These are phyloP conservation scores for Monilinia aucupariae DNA, from an alignment of 2,329 filamentous ascomycete genomes.

Conservation along the genomic window DNA sequence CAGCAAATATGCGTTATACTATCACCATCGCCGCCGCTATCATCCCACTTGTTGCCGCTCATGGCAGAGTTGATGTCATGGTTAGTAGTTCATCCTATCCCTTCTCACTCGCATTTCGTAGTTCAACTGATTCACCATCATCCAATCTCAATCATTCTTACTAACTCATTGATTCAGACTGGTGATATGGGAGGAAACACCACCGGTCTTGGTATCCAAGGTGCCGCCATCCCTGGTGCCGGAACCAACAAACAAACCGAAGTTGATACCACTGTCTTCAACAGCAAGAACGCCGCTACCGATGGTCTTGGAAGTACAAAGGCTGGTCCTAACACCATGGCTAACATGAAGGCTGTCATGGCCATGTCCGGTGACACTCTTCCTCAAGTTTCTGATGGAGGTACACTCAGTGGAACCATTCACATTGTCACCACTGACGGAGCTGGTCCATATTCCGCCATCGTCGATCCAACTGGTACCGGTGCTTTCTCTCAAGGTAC, in stretches of 20 bases:
- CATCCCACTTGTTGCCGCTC: conserved; percentile 52
- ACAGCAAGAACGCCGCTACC: conserved; percentile 47
- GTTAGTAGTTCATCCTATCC: conserved; percentile 19
- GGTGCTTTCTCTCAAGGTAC: conserved; percentile 44
- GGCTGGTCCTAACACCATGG: conserved; percentile 48
- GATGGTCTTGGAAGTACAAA: conserved; percentile 55
- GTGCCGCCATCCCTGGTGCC: conserved; percentile 39
- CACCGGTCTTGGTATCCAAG: conserved; percentile 41
- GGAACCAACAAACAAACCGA: conserved; percentile 42
- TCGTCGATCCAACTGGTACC: conserved; percentile 57
- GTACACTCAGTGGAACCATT: conserved; percentile 54
- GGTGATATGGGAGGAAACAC: conserved; percentile 42
- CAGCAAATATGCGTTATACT: conserved; percentile 29
- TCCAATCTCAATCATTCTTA: conserved; percentile 8
- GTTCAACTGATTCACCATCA: background rate
- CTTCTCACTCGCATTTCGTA: background rate
- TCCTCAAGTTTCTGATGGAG: conserved; percentile 54
- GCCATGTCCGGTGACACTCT: conserved; percentile 49
- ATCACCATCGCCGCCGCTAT: conserved; percentile 43
- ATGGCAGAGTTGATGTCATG: conserved; percentile 50
- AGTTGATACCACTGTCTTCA: conserved; percentile 44
- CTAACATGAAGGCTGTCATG: conserved; percentile 54
- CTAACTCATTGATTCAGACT: conserved; percentile 18
- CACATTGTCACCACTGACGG: conserved; percentile 65
- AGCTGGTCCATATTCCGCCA: conserved; percentile 51